phyloP scores from a whole-genome alignment of 768 basidiomycete species.

The Boletus sp. region DNA sequence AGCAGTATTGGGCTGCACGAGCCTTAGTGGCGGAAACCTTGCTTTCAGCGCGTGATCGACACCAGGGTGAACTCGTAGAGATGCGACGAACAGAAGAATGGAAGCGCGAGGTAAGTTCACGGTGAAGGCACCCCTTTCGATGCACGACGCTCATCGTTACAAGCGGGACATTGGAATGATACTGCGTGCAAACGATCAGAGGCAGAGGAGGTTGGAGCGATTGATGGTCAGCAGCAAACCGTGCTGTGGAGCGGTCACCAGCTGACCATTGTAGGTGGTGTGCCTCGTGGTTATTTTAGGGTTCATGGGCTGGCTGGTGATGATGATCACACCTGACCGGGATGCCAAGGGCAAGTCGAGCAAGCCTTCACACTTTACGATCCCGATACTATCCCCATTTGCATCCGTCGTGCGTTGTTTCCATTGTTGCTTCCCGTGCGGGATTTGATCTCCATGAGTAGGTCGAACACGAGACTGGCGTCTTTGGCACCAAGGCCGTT shows the following conservation, averaged over 20 bases:
- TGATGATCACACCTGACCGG: constrained; percentile 13
- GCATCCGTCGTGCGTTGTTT: constrained; percentile 57
- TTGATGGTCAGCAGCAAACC: constrained; percentile 43
- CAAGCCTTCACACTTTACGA: constrained; percentile 61
- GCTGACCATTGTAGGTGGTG: constrained; percentile 17
- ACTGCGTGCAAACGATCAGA: constrained; percentile 42
- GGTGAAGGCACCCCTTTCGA: background rate
- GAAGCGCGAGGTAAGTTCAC: constrained; percentile 44
- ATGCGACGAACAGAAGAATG: constrained; percentile 40
- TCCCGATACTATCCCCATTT: constrained; percentile 76
- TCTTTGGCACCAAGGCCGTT: constrained; percentile 49
- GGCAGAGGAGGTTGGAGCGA: constrained; percentile 48
- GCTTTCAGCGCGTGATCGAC: constrained; percentile 44
- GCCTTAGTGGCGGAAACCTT: constrained; percentile 64
- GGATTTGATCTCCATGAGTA: constrained; percentile 24
- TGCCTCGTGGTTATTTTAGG: constrained; percentile 25
- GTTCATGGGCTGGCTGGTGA: constrained; percentile 20
- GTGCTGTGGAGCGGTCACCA: constrained; percentile 2
- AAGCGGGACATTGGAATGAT: constrained; percentile 45
- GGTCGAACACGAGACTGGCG: constrained; percentile 75
- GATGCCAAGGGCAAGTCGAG: constrained; percentile 5
- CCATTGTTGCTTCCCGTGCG: background rate
- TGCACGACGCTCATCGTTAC: background rate
- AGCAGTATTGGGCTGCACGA: constrained; percentile 68
- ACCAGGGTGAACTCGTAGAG: constrained; percentile 47